Percentiles rank a stretch among this genome's conserved stretches.
Conservation (phyloP, 2,329 filamentous ascomycete genomes). For the Epichloe sibirici region DNA sequence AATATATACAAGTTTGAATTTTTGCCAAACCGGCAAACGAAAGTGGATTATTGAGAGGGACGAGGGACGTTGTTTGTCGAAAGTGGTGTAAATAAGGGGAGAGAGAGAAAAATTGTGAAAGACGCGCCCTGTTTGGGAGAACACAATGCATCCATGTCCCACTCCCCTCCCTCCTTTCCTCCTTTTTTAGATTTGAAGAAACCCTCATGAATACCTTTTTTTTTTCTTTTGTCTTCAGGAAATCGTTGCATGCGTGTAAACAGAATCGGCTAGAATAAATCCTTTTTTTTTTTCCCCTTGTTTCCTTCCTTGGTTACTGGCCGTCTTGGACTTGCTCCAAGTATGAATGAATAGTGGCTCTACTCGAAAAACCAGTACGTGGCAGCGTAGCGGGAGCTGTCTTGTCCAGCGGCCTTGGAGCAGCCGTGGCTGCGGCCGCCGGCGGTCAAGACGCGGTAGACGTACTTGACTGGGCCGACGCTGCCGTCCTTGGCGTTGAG, state of each 20-base stretch:
- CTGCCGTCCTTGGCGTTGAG: constrained; percentile 31
- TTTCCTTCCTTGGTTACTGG: too few relatives aligned
- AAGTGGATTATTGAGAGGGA: neutral
- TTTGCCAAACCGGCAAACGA: neutral
- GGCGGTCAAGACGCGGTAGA: constrained; percentile 44
- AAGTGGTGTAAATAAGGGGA: neutral
- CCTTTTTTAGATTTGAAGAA: too few relatives aligned
- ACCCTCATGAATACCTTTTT: too few relatives aligned
- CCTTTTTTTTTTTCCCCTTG: too few relatives aligned
- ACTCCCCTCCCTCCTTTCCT: too few relatives aligned
- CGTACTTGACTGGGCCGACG: constrained; percentile 21
- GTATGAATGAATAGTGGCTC: too few relatives aligned
- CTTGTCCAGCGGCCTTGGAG: constrained; percentile 21
- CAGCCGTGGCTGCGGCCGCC: constrained; percentile 37
- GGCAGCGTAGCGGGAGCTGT: constrained; percentile 44
- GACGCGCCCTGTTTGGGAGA: neutral
- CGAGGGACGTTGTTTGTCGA: too few relatives aligned
- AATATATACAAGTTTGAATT: neutral
- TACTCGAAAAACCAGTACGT: constrained; percentile 43
- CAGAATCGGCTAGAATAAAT: too few relatives aligned
- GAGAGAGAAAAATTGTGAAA: neutral
- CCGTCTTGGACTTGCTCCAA: too few relatives aligned
- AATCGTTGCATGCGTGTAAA: too few relatives aligned
- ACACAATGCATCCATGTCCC: neutral
- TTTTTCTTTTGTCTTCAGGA: too few relatives aligned